phyloP scores from a whole-genome alignment of 2,329 filamentous ascomycete genomes.

The Penicillium sp. region DNA sequence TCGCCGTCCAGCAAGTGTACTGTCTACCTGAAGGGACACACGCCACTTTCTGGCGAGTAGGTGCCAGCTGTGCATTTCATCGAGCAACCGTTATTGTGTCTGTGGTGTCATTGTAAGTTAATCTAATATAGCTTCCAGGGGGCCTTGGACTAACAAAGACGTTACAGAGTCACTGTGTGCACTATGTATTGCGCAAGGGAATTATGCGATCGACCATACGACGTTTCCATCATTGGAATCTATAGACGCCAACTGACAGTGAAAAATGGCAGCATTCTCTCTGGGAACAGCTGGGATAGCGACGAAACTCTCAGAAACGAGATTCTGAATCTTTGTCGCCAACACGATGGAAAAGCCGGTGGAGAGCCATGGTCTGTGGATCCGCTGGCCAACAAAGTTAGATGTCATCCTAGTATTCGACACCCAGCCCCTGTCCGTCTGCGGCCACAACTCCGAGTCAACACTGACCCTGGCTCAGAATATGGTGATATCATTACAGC shows the following conservation, averaged over 20 bases:
- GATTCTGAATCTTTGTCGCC: slow-evolving; percentile 38
- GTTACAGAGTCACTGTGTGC: slow-evolving; percentile 33
- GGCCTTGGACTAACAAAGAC: neutral
- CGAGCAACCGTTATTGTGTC: slow-evolving; percentile 34
- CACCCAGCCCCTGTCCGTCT: slow-evolving; percentile 31
- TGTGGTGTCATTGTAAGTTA: slow-evolving; percentile 36
- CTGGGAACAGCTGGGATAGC: slow-evolving; percentile 36
- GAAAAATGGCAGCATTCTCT: slow-evolving; percentile 32
- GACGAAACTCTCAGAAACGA: slow-evolving; percentile 39
- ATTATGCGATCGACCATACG: slow-evolving; percentile 38
- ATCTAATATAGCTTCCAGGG: neutral
- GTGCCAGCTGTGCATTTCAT: slow-evolving; percentile 39
- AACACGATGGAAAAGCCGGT: slow-evolving; percentile 32
- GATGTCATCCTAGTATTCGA: slow-evolving; percentile 31
- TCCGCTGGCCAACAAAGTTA: slow-evolving; percentile 27
- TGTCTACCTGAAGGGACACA: slow-evolving; percentile 30
- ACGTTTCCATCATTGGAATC: slow-evolving; percentile 38
- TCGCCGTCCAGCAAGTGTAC: slow-evolving; percentile 36
- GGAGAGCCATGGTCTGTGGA: slow-evolving; percentile 25
- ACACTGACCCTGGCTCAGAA: slow-evolving; percentile 27
- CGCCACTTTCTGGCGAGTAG: slow-evolving; percentile 35
- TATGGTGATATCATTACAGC: slow-evolving; percentile 32
- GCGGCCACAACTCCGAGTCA: slow-evolving; percentile 32
- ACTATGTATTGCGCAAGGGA: slow-evolving; percentile 40
- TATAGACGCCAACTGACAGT: slow-evolving; percentile 25